Evolutionary conservation across 1,284 basidiomycete genomes (phyloP).

Genomic region (Cryptococcus sp.): DNA sequence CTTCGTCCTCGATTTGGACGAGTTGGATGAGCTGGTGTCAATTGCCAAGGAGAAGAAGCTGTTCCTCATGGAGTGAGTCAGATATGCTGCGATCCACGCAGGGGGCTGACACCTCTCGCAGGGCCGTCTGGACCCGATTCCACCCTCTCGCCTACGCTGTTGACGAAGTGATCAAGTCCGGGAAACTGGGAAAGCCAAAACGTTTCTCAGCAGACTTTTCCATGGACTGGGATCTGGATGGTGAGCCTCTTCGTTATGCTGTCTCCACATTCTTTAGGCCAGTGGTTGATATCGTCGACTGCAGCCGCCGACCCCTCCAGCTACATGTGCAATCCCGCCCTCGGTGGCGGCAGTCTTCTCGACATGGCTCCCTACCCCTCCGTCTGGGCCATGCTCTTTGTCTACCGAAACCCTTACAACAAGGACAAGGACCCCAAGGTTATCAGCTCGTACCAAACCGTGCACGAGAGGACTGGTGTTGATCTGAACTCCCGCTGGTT

Average conservation of each 20-base stretch:
- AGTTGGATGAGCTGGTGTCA: constrained; percentile 59
- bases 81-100: background rate
- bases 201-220: constrained; percentile 65
- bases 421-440: constrained; percentile 60
- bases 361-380: constrained; percentile 82
- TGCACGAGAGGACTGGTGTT: constrained; percentile 67
- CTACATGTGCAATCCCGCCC: constrained; percentile 67
- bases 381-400: constrained; percentile 72
- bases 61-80: constrained; percentile 85
- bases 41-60: constrained; percentile 71
- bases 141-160: constrained; percentile 48
- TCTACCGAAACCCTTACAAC: constrained; percentile 70
- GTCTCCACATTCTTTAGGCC: background rate
- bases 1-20: constrained; percentile 53
- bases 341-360: constrained; percentile 78
- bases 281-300: background rate
- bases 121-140: constrained; percentile 51
- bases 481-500: constrained; percentile 74
- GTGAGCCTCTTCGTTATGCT: constrained; percentile 54
- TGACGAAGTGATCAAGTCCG: constrained; percentile 44
- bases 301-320: constrained; percentile 45
- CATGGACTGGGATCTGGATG: constrained; percentile 65
- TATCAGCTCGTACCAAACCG: constrained; percentile 46
- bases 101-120: constrained; percentile 10
- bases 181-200: constrained; percentile 47